Evolutionary conservation across 768 basidiomycete genomes (phyloP).

Genomic region (Naganishia friedmannii): DNA sequence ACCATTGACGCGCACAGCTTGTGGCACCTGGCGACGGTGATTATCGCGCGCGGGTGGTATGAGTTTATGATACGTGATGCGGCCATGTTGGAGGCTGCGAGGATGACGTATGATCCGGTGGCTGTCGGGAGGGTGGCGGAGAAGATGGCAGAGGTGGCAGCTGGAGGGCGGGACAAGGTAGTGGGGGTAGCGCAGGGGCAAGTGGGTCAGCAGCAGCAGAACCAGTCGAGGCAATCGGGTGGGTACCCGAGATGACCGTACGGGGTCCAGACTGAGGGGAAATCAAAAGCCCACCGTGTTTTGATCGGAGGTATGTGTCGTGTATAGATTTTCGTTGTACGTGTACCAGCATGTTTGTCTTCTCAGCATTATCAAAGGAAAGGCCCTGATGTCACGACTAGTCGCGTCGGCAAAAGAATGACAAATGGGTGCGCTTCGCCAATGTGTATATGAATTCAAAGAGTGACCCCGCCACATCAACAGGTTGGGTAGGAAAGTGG

Average conservation of each 20-base stretch:
- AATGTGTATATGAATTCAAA: no score
- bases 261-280: no score
- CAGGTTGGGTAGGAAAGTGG: background rate
- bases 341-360: background rate
- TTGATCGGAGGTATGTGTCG: background rate
- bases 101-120: slow-evolving; percentile 18
- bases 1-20: slow-evolving; percentile 84
- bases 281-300: no score
- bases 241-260: background rate
- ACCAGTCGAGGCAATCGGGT: background rate
- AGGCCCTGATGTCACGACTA: no score
- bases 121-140: slow-evolving; percentile 11
- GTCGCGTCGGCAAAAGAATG: no score
- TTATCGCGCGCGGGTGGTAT: slow-evolving; percentile 78
- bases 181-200: background rate
- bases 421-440: no score
- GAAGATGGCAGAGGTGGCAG: slow-evolving; percentile 8
- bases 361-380: no score
- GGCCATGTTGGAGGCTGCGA: slow-evolving; percentile 29
- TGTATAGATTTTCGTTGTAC: background rate
- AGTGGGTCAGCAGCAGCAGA: background rate
- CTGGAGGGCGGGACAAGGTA: background rate
- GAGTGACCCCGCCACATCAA: no score
- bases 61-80: slow-evolving; percentile 74
- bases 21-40: slow-evolving; percentile 85